phyloP scores from a whole-genome alignment of 495 filamentous ascomycete genomes.

The Sordaria brevicollis region DNA sequence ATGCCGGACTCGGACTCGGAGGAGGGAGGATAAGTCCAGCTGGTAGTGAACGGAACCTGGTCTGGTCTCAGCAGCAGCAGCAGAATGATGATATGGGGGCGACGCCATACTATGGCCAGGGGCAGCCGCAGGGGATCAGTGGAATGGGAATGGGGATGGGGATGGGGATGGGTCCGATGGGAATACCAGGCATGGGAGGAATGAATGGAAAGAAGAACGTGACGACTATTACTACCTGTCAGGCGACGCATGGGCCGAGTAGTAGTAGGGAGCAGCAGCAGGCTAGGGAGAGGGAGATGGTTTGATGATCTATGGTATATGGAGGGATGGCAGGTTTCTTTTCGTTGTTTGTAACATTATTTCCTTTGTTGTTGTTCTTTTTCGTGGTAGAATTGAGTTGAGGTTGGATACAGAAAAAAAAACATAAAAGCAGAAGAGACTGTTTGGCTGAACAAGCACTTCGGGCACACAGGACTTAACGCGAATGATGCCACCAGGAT shows the following conservation, averaged over 20 bases:
- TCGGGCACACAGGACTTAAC: no score
- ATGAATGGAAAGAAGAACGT: no score
- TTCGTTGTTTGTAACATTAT: background rate
- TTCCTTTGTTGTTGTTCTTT: no score
- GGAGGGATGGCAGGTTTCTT: background rate
- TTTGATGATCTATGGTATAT: background rate
- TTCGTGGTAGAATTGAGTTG: no score
- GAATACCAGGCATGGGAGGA: no score
- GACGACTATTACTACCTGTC: background rate
- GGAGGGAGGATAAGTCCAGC: constrained; percentile 5
- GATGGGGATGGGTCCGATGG: background rate
- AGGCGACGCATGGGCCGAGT: background rate
- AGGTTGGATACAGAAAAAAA: no score
- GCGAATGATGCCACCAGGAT: no score
- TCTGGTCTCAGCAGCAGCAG: constrained; percentile 7
- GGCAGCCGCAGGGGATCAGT: background rate
- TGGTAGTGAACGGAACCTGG: constrained; percentile 11
- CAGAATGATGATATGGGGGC: background rate
- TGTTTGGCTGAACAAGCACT: no score
- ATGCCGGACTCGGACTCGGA: no score
- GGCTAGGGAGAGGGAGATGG: background rate
- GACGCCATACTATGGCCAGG: background rate
- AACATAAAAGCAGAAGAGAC: no score
- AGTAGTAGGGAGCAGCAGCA: background rate
- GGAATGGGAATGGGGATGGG: no score